Evolutionary conservation across 2,329 filamentous ascomycete genomes (phyloP), one percentile per base, ranked within the genome.

Genomic region (Exserohilum rostratum): DNA sequence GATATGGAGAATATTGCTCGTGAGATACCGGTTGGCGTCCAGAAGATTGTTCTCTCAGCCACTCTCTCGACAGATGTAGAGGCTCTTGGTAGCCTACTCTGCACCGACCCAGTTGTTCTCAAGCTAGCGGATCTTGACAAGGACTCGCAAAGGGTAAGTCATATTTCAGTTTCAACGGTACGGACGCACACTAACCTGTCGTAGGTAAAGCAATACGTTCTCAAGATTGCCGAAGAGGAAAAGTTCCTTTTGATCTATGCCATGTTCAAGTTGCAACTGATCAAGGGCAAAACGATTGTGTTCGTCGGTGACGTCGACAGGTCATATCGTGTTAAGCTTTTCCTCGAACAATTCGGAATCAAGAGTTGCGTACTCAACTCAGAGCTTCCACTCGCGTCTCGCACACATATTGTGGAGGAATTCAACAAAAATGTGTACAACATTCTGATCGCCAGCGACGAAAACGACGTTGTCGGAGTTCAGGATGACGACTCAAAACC

Each of bases 391-490:
- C 88, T 98, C 62, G 97, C 97, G 69, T 95, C 90, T 1, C 84
- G 95, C 55, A 87, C 97, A 34, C 93, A 99, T 72, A 92, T 96
- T 2, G 93, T 99, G 2, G 90, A 98, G 67, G 92, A 98, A 74
- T 99, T 99, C 78, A 99, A 98, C 79, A 90, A 90, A 76, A 90
- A 91, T 48, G 87, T 98, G 6, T 99, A 99, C 81, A 93, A 99
- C 67, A 97, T 98, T 58, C 93, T 99, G 64, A 96, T 99, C 67
- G 95, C 95, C 0, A 93, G 91, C 0, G 95, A 99, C 66, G 93
- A 96, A 72, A 89, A 90, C 61, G 92, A 96, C 70, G 85, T 96
- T 10, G 75, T 96, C 10, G 91, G 90, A 11, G 83, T 86, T 17
- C 66, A 66, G 29, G 70, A 72, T 20, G 60, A 56, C 5, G 78